Conservation (phyloP, 1,139 yeast species). For the Debaryomyces coudertii region DNA sequence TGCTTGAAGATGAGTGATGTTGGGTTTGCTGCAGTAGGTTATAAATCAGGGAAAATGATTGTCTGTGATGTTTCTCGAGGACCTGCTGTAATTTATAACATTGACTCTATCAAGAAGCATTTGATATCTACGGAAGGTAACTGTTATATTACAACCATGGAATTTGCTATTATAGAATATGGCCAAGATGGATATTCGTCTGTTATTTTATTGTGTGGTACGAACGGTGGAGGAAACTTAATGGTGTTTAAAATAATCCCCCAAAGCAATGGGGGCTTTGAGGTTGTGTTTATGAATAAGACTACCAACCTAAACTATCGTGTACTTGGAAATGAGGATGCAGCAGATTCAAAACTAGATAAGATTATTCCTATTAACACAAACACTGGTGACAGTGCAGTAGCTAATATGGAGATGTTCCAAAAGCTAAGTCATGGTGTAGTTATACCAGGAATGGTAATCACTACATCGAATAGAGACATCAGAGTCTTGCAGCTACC, state of each 20-base stretch:
- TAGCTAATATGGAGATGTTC: conserved; percentile 65
- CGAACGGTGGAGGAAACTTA: conserved; percentile 73
- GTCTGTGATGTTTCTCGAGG: conserved; percentile 81
- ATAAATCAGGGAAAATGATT: conserved; percentile 70
- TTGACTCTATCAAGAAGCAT: conserved; percentile 44
- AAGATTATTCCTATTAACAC: conserved; percentile 63
- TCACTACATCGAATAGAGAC: conserved; percentile 63
- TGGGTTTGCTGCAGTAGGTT: conserved; percentile 87
- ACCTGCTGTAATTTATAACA: conserved; percentile 71
- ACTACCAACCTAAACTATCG: conserved; percentile 44
- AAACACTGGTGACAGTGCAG: conserved; percentile 61
- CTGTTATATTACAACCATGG: conserved; percentile 60
- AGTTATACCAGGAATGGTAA: conserved; percentile 61
- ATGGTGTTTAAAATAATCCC: conserved; percentile 71
- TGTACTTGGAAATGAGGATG: conserved; percentile 31
- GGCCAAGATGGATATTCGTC: conserved; percentile 71
- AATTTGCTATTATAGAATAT: conserved; percentile 72
- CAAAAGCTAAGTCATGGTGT: conserved; percentile 65
- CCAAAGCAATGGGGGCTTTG: conserved; percentile 67
- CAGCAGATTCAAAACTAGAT: conserved; percentile 54
- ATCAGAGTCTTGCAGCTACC: conserved; percentile 67
- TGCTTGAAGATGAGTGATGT: conserved; percentile 70
- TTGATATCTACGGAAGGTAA: conserved; percentile 40
- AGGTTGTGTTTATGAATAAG: conserved; percentile 58
- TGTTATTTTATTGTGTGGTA: conserved; percentile 74